A percentile compares a stretch with the other conserved stretches of the same genome.
Evolutionary conservation across 2,329 filamentous ascomycete species (phyloP).

Genomic region (Colletotrichum sp.): DNA sequence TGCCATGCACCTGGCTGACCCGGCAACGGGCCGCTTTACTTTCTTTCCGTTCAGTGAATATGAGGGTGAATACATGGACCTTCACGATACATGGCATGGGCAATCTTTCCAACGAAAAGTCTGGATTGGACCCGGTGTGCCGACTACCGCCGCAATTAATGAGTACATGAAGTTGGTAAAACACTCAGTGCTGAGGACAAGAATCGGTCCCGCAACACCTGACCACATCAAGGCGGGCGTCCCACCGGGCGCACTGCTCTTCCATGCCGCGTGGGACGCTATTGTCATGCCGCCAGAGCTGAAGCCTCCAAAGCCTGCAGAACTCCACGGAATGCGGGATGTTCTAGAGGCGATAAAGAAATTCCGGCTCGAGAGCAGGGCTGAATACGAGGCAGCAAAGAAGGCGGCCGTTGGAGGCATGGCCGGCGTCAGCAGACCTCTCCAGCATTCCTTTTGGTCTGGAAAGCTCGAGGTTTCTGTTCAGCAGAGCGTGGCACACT

Average conservation of each 20-base stretch:
- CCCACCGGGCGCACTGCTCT: conserved; percentile 50
- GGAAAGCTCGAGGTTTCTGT: conserved; percentile 40
- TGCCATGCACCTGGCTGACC: conserved; percentile 9
- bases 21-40: conserved; percentile 26
- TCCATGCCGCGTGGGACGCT: conserved; percentile 56
- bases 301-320: conserved; percentile 28
- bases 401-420: conserved; percentile 8
- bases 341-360: conserved; percentile 46
- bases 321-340: conserved; percentile 45
- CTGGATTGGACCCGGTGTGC: conserved; percentile 51
- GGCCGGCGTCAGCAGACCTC: conserved; percentile 20
- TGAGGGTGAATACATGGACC: conserved; percentile 30
- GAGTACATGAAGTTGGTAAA: conserved; percentile 53
- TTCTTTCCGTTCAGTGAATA: conserved; percentile 29
- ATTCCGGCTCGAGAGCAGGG: conserved; percentile 39
- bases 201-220: conserved; percentile 51
- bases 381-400: conserved; percentile 27
- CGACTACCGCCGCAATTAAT: conserved; percentile 42
- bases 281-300: conserved; percentile 44
- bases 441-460: conserved; percentile 39
- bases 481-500: conserved; percentile 20
- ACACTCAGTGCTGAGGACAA: conserved; percentile 36
- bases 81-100: conserved; percentile 31
- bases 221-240: conserved; percentile 56
- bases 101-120: conserved; percentile 38